Conservation (phyloP, 306 rosid genomes). For the Rosa lucieae region DNA sequence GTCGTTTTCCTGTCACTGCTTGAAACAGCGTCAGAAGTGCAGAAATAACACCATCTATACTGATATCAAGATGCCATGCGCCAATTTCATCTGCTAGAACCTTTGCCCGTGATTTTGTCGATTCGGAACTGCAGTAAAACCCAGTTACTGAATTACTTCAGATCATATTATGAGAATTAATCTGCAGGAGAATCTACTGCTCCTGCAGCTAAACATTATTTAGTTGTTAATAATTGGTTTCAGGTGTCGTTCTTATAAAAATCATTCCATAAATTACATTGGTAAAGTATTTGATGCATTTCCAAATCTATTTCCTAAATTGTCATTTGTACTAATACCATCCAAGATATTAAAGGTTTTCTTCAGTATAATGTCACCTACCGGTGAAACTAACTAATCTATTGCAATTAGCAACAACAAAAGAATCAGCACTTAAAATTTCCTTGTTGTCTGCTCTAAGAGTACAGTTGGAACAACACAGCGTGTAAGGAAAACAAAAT, state of each 20-base stretch:
- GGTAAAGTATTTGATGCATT: background rate
- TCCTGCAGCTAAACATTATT: slow-evolving; percentile 4
- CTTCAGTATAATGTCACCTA: background rate
- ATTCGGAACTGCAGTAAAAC: slow-evolving; percentile 67
- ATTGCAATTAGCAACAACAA: no score
- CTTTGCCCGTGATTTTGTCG: slow-evolving; percentile 72
- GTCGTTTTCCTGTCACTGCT: slow-evolving; percentile 77
- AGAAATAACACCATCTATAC: slow-evolving; percentile 77
- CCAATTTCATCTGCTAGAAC: slow-evolving; percentile 85
- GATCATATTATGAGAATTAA: background rate
- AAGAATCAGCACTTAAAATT: background rate
- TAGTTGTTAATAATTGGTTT: slow-evolving; percentile 15
- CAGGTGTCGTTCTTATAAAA: background rate
- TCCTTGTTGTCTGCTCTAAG: background rate
- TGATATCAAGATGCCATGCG: slow-evolving; percentile 92
- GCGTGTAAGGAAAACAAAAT: background rate
- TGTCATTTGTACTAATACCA: background rate
- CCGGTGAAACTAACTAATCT: background rate
- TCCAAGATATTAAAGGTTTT: background rate
- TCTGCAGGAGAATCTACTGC: slow-evolving; percentile 3
- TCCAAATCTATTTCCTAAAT: background rate
- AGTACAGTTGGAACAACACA: background rate
- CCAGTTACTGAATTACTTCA: background rate
- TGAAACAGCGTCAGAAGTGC: slow-evolving; percentile 72
- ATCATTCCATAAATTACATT: background rate